A percentile compares a stretch with the other conserved stretches of the same genome.
Evolutionary conservation across 805 yeast species (phyloP).

Genomic region (Hagleromyces aurorensis): DNA sequence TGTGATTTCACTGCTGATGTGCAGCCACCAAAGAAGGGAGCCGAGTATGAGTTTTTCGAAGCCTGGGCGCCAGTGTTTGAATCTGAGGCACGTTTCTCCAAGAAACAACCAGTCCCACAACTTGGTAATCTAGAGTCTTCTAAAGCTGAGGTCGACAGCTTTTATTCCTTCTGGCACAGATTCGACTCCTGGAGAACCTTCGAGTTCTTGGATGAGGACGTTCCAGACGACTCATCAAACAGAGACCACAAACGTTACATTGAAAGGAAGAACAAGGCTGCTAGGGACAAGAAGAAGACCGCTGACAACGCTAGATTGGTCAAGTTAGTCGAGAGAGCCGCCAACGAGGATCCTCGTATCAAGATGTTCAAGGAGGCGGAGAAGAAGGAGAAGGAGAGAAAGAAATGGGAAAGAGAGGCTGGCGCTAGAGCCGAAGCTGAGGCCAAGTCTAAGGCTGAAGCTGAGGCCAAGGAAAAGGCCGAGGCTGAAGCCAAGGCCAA

Average conservation of each 20-base stretch:
- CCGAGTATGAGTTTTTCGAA: slow-evolving; percentile 75
- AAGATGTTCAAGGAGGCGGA: slow-evolving; percentile 88
- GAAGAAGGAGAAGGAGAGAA: slow-evolving; percentile 87
- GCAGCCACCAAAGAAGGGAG: slow-evolving; percentile 59
- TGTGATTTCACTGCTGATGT: slow-evolving; percentile 88
- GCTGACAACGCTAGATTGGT: slow-evolving; percentile 89
- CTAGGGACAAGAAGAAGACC: slow-evolving; percentile 95
- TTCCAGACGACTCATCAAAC: slow-evolving; percentile 97
- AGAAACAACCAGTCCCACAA: slow-evolving; percentile 78
- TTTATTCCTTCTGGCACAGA: slow-evolving; percentile 88
- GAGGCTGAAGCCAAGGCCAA: slow-evolving; percentile 65
- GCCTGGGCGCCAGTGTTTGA: slow-evolving; percentile 91
- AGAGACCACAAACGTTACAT: slow-evolving; percentile 98
- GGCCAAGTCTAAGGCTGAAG: slow-evolving; percentile 79
- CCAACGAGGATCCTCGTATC: slow-evolving; percentile 90
- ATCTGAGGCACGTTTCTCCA: slow-evolving; percentile 87
- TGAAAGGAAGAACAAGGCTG: slow-evolving; percentile 94
- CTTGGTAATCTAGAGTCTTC: slow-evolving; percentile 63
- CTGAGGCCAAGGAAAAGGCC: slow-evolving; percentile 72
- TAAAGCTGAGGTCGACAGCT: slow-evolving; percentile 75
- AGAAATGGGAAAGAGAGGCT: slow-evolving; percentile 97
- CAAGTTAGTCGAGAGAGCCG: slow-evolving; percentile 81
- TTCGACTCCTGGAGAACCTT: slow-evolving; percentile 98
- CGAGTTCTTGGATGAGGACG: slow-evolving; percentile 97
- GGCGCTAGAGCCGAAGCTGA: slow-evolving; percentile 97